Conservation (phyloP, 345 rosid species). For the Eucalyptus tenuipes region DNA sequence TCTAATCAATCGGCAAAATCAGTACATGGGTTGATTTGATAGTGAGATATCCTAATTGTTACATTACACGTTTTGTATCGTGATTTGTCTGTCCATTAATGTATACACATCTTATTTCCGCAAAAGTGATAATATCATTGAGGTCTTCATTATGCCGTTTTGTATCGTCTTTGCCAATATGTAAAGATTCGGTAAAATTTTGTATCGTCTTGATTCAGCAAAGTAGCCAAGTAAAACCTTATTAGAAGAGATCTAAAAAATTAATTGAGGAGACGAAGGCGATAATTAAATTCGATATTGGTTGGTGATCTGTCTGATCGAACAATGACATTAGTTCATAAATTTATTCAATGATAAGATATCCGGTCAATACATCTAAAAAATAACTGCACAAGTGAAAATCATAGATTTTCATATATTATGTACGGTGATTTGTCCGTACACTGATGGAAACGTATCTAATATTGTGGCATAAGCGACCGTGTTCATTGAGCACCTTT, state of each 20-base stretch:
- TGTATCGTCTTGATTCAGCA: neutral
- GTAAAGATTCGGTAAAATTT: neutral
- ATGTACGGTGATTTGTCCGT: neutral
- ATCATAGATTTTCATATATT: neutral
- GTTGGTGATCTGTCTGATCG: neutral
- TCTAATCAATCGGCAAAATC: neutral
- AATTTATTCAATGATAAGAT: neutral
- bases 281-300: neutral
- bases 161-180: neutral
- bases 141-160: neutral
- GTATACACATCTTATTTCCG: neutral
- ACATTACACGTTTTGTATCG: neutral
- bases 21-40: neutral
- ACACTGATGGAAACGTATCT: neutral
- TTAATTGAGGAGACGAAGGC: neutral
- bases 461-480: neutral
- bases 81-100: neutral
- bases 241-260: neutral
- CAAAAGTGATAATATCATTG: neutral
- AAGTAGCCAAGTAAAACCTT: neutral
- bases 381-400: neutral
- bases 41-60: accelerated
- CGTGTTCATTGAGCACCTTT: neutral
- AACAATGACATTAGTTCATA: neutral
- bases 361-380: neutral